Evolutionary conservation across 768 basidiomycete genomes (phyloP), one percentile per base, ranked within the genome.

Genomic region (Pleurotus giganteus): DNA sequence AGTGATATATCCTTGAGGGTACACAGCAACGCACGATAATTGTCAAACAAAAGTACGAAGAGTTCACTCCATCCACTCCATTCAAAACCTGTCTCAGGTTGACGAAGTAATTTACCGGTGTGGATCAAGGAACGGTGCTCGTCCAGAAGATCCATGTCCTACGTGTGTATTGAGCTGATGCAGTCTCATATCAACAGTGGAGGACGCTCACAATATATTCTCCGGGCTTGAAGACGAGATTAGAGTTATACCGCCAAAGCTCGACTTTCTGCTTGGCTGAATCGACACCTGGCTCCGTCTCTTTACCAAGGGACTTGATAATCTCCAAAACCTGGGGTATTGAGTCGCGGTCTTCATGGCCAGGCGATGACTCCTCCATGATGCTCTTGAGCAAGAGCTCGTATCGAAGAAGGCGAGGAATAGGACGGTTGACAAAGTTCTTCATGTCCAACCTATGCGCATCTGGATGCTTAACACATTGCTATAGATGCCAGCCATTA

Each of bases 11-110:
- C 12, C 21, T 29, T 50, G 26, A 29, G 2, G 32, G 34, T 28
- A 55, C 23, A 27, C 28, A n/a, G 13, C 12, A 12, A 69, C 91
- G 69, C 56, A 93, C 94, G 69, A 62, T 98, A 99, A 63, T 98
- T 94, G 69, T 99, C 97, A 62, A 99, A 97, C 2, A 99, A 74
- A 51, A 98, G 76, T 6, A 96, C 88, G 58, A 87, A 89, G 5
- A 96, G 78, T 68, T 98, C 94, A 41, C 84, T 86, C 91, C 93
- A 96, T 37, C 88, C 90, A 58, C 82, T 91, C 86, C 87, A 90
- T 66, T 89, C 88, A 59, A 94, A 84, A 11, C 90, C 91, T 27
- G 86, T 86, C 57, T 97, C 94, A 12, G 93, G 90, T 61, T 94
- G 93, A 46, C 94, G 82, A 50, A 89, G 78, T 24, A 98, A 73